Base-by-base conservation (phyloP, 192 early-diverging fungal species). In the Kickxella alabastrina region DNA sequence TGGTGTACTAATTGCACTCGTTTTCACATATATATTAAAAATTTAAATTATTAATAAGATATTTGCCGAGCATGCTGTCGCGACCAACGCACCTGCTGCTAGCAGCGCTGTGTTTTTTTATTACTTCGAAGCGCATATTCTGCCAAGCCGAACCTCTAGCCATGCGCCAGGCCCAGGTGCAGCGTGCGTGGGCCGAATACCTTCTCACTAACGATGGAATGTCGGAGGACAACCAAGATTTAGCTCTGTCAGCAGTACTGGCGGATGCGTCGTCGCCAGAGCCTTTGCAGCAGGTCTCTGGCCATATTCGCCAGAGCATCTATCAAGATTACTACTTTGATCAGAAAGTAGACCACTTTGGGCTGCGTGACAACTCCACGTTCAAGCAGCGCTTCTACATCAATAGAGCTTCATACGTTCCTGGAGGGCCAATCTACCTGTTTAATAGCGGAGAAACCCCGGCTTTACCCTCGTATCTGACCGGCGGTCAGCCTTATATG, bases 381-480 rank as follows among this genome's bases (percentile, higher is more conserved):
- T 79, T 79, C 37, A 65, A 55, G 46, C 77, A 79, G 57, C 60
- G 52, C 14, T 39, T 66, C 21, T 75, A 54, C 28, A 65, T 79
- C 14, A 79, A 79, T 32, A 44, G 44, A 5, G 49, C 62, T 19
- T 23, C 54, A 18, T 79, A 79, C 39, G 31, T 37, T 4, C 44
- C 55, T 4, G 72, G 61, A n/a, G 77, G 77, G 3, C 77, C 77
- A 8, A 36, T 79, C 4, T 75, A 71, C 28, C 44, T 76, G 54
- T 58, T 76, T 29, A 68, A 69, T 22, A 69, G 67, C 44, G 74
- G 74, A 28, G 74, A 76, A n/a, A 69, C 74, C 2, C 67, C 74
- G 6, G 74, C 74, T 41, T 76, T 67, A 4, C 38, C 65, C 14
- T 61, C 66, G 9, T 76, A 69, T 44, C 47, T 76, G 36, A 24